A percentile compares a stretch with the other conserved stretches of the same genome.
These are phyloP conservation scores for Juglanconis sp. DNA, from an alignment of 2,329 filamentous ascomycete genomes.

Conservation along the genomic window DNA sequence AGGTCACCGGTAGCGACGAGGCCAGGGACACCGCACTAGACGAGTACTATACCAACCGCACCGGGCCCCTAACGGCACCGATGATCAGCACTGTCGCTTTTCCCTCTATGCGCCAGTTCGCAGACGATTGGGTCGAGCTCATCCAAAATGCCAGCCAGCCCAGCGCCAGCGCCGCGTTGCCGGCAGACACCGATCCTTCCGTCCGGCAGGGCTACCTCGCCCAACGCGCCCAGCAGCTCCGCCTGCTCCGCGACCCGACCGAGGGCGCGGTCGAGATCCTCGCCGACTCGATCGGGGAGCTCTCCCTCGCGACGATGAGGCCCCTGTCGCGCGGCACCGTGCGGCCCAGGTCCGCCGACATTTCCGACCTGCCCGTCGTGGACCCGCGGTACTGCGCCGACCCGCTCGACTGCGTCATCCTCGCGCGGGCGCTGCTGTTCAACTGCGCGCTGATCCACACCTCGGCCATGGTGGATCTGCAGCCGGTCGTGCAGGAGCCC, in stretches of 20 bases:
- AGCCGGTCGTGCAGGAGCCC: conserved; percentile 34
- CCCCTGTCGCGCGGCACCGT: conserved; percentile 42
- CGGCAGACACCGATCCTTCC: conserved; percentile 13
- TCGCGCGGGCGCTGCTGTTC: conserved; percentile 44
- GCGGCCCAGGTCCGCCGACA: conserved; percentile 43
- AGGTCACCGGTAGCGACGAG: conserved; percentile 16
- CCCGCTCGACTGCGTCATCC: conserved; percentile 43
- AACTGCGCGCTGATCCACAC: conserved; percentile 33
- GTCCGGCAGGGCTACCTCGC: conserved; percentile 21
- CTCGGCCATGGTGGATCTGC: conserved; percentile 20
- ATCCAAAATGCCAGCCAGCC: conserved; percentile 11
- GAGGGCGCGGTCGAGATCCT: conserved; percentile 27
- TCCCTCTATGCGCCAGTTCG: conserved; percentile 20
- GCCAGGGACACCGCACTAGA: conserved; percentile 13
- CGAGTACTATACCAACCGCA: conserved; percentile 23
- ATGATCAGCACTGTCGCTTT: conserved; percentile 26
- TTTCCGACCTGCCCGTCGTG: conserved; percentile 46
- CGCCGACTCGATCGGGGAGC: conserved; percentile 24
- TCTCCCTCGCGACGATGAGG: conserved; percentile 22
- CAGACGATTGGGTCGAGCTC: conserved; percentile 17
- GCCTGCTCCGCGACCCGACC: conserved; percentile 34
- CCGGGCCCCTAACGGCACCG: conserved; percentile 24
- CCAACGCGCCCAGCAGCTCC: conserved; percentile 27
- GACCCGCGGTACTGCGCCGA: conserved; percentile 46
- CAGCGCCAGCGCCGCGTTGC: conserved; percentile 9